Evolutionary conservation across 129 eudicot genomes (phyloP).

Genomic region (Rutidosis leptorrhynchoides): DNA sequence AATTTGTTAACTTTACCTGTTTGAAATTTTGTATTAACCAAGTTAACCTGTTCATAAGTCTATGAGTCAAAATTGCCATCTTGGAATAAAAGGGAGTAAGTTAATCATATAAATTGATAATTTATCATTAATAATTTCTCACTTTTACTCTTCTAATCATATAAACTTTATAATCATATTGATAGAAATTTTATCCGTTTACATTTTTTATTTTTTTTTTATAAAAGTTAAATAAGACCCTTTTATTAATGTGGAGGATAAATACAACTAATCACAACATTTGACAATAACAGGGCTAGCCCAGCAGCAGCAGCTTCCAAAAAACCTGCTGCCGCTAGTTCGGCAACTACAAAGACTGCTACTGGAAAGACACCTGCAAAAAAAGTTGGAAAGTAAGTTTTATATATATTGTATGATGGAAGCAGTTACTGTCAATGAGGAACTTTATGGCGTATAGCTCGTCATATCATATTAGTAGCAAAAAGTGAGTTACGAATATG

Average conservation of each 20-base stretch:
- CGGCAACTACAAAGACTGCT: slow-evolving; percentile 22
- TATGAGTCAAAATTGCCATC: too few species aligned
- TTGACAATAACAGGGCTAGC: slow-evolving; percentile 16
- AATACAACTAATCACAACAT: not conserved
- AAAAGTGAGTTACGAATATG: slow-evolving; percentile 11
- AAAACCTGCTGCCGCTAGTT: slow-evolving; percentile 6
- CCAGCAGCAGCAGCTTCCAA: slow-evolving; percentile 19
- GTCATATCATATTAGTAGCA: slow-evolving; percentile 6
- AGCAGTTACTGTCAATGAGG: not conserved
- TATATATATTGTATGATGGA: slow-evolving; percentile 7
- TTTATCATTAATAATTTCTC: too few species aligned
- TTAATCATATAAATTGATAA: too few species aligned
- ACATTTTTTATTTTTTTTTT: not conserved
- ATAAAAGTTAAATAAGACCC: not conserved
- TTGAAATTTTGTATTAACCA: too few species aligned
- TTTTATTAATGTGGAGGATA: too few species aligned
- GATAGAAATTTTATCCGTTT: not conserved
- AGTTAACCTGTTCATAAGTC: too few species aligned
- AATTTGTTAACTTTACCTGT: too few species aligned
- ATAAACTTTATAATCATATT: not conserved
- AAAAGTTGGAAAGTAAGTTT: slow-evolving; percentile 24
- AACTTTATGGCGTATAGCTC: slow-evolving; percentile 9
- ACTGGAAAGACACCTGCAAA: slow-evolving; percentile 4
- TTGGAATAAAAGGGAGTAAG: too few species aligned
- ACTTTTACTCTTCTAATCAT: too few species aligned